These are phyloP conservation scores for Desmodesmus armatus DNA, from an alignment of 139 green algal genomes.

Conservation along the genomic window DNA sequence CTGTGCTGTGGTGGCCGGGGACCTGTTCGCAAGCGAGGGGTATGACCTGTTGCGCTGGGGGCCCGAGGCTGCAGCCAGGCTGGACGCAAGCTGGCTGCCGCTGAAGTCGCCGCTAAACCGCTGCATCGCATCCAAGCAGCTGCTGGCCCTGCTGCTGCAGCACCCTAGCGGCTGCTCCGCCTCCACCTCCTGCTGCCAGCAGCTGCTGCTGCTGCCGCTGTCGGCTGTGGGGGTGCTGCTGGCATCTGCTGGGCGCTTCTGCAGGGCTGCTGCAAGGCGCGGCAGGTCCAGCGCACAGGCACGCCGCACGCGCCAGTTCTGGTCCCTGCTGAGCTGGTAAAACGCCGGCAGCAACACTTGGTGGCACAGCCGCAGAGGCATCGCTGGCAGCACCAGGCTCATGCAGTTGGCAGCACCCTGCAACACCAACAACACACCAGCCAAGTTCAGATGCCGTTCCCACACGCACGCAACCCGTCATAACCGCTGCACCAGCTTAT, in stretches of 20 bases:
- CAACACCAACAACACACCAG: background rate
- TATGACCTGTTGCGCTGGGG: background rate
- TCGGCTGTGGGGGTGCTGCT: background rate
- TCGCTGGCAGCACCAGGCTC: slow-evolving; percentile 23
- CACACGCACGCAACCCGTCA: too few relatives aligned
- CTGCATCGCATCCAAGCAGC: background rate
- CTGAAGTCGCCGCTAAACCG: background rate
- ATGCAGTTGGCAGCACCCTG: slow-evolving; percentile 39
- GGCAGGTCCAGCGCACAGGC: slow-evolving; percentile 38
- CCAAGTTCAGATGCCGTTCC: background rate
- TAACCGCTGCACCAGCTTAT: too few relatives aligned
- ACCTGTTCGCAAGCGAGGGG: background rate
- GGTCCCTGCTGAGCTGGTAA: slow-evolving; percentile 41
- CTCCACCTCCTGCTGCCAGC: slow-evolving; percentile 10
- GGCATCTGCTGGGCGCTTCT: slow-evolving; percentile 30
- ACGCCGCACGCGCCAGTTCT: slow-evolving; percentile 44
- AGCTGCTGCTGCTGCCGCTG: background rate
- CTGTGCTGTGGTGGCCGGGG: background rate
- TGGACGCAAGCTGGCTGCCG: background rate
- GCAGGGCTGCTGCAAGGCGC: slow-evolving; percentile 32
- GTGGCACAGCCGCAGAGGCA: slow-evolving; percentile 31
- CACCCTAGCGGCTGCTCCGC: background rate
- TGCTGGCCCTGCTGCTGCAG: slow-evolving; percentile 36
- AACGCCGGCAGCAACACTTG: slow-evolving; percentile 40
- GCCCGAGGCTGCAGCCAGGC: background rate